Base-by-base conservation (phyloP, 2,329 filamentous ascomycete genomes). In the Curvularia sp. region DNA sequence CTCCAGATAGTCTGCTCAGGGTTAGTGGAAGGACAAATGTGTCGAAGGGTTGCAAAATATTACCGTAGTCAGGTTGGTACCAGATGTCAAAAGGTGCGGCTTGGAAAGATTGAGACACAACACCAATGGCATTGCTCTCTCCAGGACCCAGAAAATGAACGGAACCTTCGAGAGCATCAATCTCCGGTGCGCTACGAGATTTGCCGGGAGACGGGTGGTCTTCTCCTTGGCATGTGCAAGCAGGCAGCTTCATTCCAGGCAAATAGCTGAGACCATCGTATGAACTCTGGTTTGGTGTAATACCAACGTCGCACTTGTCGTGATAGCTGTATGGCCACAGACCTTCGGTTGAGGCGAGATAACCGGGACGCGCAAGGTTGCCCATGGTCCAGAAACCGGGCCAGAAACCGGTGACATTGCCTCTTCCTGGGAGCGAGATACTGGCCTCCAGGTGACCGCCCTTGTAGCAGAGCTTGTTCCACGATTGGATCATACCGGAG, bases 331-430 rank as follows among this genome's bases (percentile, higher is more conserved):
- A 91, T 0, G 89, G 89, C 89, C 89, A 91, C 74, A 90, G 81
- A 4, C 89, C 89, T 61, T 91, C 88, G 0, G 88, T 91, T 1
- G 88, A 89, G 9, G 87, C 85, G 30, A 86, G 82, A 74, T 89
- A 89, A 12, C 89, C 89, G 25, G 89, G 86, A 63, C 89, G 82
- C 36, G 86, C 89, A 21, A 91, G 81, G 68, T 91, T 91, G 4
- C 89, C 89, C 87, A 91, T 90, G 0, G 87, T 82, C 89, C 89
- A 91, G 75, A 90, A 89, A 75, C 89, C 89, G 41, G 89, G 89
- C 89, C 89, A 91, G 76, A 91, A 89, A 56, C 89, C 89, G 54
- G 86, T 82, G 13, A 86, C 83, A 62, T 90, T 86, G 45, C 88
- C 89, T 46, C 81, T 77, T 15, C 88, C 89, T 13, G 89, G 89